A percentile compares a stretch with the other conserved stretches of the same genome.
These are phyloP conservation scores for Cenococcum geophilum DNA, from an alignment of 495 filamentous ascomycete genomes.

Conservation along the genomic window DNA sequence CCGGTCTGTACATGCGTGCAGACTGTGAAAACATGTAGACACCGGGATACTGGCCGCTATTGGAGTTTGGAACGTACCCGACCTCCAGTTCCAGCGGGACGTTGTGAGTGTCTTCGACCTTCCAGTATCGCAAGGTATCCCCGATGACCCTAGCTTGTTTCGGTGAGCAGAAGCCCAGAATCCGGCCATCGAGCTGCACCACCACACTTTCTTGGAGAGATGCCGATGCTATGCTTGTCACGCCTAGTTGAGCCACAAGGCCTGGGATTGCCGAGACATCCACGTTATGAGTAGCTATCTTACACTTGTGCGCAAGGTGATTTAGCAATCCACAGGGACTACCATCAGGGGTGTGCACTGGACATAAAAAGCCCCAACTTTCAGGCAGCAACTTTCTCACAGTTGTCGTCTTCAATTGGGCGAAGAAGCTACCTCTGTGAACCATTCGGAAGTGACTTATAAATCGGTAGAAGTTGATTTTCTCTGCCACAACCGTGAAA, in stretches of 20 bases:
- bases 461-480: slow-evolving; percentile 98
- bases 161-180: slow-evolving; percentile 84
- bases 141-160: slow-evolving; percentile 70
- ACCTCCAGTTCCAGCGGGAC: slow-evolving; percentile 85
- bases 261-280: slow-evolving; percentile 67
- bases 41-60: slow-evolving; percentile 88
- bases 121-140: slow-evolving; percentile 85
- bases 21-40: slow-evolving; percentile 85
- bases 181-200: slow-evolving; percentile 81
- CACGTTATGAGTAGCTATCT: slow-evolving; percentile 64
- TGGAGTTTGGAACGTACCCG: slow-evolving; percentile 79
- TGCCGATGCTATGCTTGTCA: slow-evolving; percentile 62
- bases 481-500: slow-evolving; percentile 94
- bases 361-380: slow-evolving; percentile 96
- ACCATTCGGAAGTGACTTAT: slow-evolving; percentile 99
- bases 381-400: slow-evolving; percentile 93
- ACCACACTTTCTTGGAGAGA: slow-evolving; percentile 73
- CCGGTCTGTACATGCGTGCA: slow-evolving; percentile 81
- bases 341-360: slow-evolving; percentile 96
- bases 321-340: slow-evolving; percentile 89
- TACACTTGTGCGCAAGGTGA: slow-evolving; percentile 93
- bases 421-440: slow-evolving; percentile 97
- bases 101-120: slow-evolving; percentile 81
- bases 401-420: slow-evolving; percentile 92
- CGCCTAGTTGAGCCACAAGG: slow-evolving; percentile 70